phyloP scores from a whole-genome alignment of 768 basidiomycete genomes.

The Auricularia sp. region DNA sequence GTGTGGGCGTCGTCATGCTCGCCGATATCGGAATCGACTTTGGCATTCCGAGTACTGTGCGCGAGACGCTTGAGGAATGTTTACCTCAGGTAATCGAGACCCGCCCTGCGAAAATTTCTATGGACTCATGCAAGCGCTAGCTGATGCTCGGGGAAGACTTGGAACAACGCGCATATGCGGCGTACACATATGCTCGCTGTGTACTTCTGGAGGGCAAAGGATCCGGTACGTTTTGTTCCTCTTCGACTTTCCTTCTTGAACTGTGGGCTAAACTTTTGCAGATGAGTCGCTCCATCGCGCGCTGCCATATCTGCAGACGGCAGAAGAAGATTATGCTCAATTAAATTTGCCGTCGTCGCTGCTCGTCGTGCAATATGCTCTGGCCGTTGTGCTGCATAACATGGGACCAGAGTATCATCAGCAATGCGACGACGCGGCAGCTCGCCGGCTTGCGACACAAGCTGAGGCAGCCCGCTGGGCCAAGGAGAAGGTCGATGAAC shows the following conservation, averaged over 20 bases:
- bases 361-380: constrained; percentile 62
- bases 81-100: constrained; percentile 58
- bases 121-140: constrained; percentile 24
- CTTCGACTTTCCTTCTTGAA: not conserved
- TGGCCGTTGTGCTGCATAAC: constrained; percentile 65
- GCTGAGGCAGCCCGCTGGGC: constrained; percentile 16
- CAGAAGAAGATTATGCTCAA: constrained; percentile 54
- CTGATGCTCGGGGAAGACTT: constrained; percentile 61
- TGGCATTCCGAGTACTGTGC: constrained; percentile 58
- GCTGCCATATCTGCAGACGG: constrained; percentile 46
- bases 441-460: constrained; percentile 38
- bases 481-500: constrained; percentile 18
- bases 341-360: constrained; percentile 51
- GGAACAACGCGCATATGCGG: constrained; percentile 68
- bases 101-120: not conserved
- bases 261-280: constrained; percentile 18
- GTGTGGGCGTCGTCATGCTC: constrained; percentile 58
- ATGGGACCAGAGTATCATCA: constrained; percentile 35
- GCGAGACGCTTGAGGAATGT: constrained; percentile 61
- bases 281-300: constrained; percentile 41
- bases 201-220: constrained; percentile 39
- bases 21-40: constrained; percentile 75
- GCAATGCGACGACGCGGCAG: constrained; percentile 45
- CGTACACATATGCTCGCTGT: constrained; percentile 65
- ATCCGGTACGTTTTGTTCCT: constrained; percentile 3